phyloP scores from a whole-genome alignment of 345 rosid genomes.

The Reutealis trisperma region DNA sequence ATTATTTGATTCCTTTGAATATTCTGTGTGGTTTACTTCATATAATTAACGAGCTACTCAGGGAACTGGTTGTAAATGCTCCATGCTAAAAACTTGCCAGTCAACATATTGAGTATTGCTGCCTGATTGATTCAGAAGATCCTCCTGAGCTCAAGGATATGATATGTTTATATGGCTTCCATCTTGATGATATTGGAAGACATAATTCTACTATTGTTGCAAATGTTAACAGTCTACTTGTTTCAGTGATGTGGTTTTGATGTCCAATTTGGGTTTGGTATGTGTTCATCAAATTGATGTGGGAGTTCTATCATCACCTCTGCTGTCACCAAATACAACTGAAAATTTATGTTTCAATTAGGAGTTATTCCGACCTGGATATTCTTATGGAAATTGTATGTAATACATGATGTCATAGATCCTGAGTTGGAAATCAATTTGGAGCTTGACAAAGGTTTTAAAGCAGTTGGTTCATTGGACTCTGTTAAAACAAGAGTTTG shows the following conservation, averaged over 20 bases:
- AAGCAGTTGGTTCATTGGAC: neutral
- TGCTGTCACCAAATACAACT: neutral
- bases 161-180: neutral
- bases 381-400: no score
- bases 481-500: neutral
- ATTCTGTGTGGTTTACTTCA: neutral
- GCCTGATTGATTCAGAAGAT: slow-evolving; percentile 1
- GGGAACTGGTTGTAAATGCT: neutral
- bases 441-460: neutral
- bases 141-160: neutral
- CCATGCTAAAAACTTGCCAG: neutral
- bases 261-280: neutral
- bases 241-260: neutral
- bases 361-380: neutral
- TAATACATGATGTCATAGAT: neutral
- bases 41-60: neutral
- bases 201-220: neutral
- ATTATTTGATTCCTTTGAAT: neutral
- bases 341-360: neutral
- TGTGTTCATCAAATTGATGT: neutral
- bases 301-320: neutral
- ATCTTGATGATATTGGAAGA: neutral
- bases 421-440: neutral
- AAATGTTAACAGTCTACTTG: neutral
- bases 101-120: neutral